Evolutionary conservation across 345 rosid genomes (phyloP), one percentile per base, ranked within the genome.

Genomic region (Populus ilicifolia): DNA sequence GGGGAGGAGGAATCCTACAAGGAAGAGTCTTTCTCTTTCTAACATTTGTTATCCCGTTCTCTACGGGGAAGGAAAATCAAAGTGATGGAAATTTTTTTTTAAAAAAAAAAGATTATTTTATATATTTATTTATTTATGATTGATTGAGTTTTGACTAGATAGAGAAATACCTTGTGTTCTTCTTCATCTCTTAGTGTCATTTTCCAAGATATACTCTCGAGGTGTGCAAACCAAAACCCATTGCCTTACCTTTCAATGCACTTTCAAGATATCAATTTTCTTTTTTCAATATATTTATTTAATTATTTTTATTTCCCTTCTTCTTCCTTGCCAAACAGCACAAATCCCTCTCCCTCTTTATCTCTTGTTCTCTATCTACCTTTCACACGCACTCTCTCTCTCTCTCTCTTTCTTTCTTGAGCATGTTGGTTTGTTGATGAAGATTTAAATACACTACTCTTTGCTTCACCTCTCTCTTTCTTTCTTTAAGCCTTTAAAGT

Each of bases 151-250:
- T 87, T 90, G 89, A 90, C 91, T 79, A 85, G 81, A 78, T 87
- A 83, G 77, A 75, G 80, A 78, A 71, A 75, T 77, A 78, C 75
- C 77, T 82, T 79, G 78, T 82, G 79, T 75, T 83, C 83, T 83
- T 80, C 80, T 83, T 80, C 79, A 77, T 74, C 83, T 79, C 75
- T 81, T 80, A 83, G 84, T 79, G 87, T 90, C 91, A 84, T 82
- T 90, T 87, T 90, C 94, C 81, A 69, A 86, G 84, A 87, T 89
- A 86, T 89, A 87, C 90, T 90, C 87, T 88, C 90, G 89, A 90
- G 89, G 86, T 83, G 83, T 77, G 76, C 82, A 78, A 59, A 59
- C 64, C 29, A 23, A 74, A 59, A 62, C 79, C 80, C 70, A 79
- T 71, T 68, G 33, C 62, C n/a, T 70, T 63, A 35, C 35, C 81